Base-by-base conservation (phyloP, 192 early-diverging fungal genomes). In the Funneliformis geosporum region DNA sequence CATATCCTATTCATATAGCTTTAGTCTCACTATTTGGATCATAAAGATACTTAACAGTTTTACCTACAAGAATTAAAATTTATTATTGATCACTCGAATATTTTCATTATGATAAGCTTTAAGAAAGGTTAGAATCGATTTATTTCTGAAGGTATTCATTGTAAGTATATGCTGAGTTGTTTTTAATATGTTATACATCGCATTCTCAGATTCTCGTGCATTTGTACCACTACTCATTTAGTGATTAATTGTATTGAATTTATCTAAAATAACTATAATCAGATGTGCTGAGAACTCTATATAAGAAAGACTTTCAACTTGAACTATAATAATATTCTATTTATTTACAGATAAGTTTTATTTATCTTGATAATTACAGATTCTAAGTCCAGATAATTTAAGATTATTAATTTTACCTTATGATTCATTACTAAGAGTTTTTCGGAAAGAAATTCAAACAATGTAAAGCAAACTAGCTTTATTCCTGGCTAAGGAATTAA, bases 1-100 rank as follows among this genome's bases (percentile, higher is more conserved):
- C 67, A 69, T 3, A 69, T 42, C 67, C 67, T 69, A 69, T 69
- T 69, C 25, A 43, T 43, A 72, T 72, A 47, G 43, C 70, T 72
- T 72, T 43, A 46, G 70, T 43, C 47, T 11, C 70, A 72, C 21
- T 73, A 73, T 73, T 73, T 73, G 71, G 16, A 73, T 73, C 44
- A 47, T 9, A n/a, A 73, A 73, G 40, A 44, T n/a, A 46, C 42
- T 73, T 2, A 46, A 73, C 8, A 2, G 71, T 73, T 40, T 73
- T 25, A 73, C 71, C 42, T 73, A 46, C 42, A 73, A 18, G 71
- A 46, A 46, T 46, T 73, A 21, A 73, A 25, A 33, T 33, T 33
- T 33, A 33, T 33, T 33, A 33, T 33, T 33, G 2, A 33, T 33
- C 33, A 33, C 33, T 47, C 71, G 4, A 28, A 73, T 73, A 44